Evolutionary conservation across 2,329 filamentous ascomycete genomes (phyloP), one percentile per base, ranked within the genome.

Genomic region (Pestalotiopsis sp.): DNA sequence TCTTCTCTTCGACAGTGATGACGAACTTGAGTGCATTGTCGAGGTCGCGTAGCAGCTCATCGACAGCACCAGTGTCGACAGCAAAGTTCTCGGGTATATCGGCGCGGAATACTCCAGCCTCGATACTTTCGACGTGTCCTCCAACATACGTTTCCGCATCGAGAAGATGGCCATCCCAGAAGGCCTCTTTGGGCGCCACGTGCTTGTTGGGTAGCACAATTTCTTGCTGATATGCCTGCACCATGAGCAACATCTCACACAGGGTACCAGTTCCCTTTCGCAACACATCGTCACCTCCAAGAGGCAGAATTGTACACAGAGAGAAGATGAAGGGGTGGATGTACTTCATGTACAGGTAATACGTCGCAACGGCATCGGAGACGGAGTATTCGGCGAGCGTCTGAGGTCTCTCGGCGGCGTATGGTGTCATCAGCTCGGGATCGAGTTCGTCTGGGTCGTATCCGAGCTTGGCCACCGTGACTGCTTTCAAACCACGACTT

Each of bases 341-440:
- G 80, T 99, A 99, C 91, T 99, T 99, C 97, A 99, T 99, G 86
- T 99, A 99, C 71, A 99, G 84, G 78, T 99, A 99, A 79, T 99
- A 99, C 0, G 96, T 99, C 25, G 96, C 96, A 64, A 99, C 96
- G 11, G 97, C 97, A 86, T 99, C 97, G 76, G 97, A 99, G 59
- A 99, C 96, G 0, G 97, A 99, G 82, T 99, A 99, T 77, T 99
- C 96, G 9, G 96, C 95, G 65, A 99, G 85, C 0, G 94, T 97
- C 78, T 99, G 96, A 0, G 96, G 96, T 72, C 94, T 88, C 81
- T 99, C 96, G 70, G 86, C 90, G 17, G 96, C 96, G 88, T 92
- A 93, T 4, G 93, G 94, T 64, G 94, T 97, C 97, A 99, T 99
- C 73, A 99, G 83, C 81, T 99, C 96, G 0, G 96, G 96, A 76